Evolutionary conservation across 805 yeast genomes (phyloP).

Genomic region (Maudiozyma pseudohumilis): DNA sequence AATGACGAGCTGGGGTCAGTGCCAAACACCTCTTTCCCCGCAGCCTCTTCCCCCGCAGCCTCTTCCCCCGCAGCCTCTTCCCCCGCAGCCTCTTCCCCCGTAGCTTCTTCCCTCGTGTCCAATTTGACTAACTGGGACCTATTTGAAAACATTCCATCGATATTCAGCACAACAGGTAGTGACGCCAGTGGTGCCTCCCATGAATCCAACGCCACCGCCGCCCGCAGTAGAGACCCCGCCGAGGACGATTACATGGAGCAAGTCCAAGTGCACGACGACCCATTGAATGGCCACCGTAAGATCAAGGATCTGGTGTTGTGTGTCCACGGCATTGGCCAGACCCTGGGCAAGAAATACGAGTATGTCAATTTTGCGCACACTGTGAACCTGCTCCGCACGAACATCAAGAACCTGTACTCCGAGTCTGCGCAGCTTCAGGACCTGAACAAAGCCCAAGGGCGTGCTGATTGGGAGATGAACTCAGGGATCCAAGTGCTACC

Average conservation of each 20-base stretch:
- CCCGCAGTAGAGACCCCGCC: no score
- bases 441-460: conserved; percentile 35
- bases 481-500: conserved; percentile 78
- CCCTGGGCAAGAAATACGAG: conserved; percentile 66
- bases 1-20: neutral
- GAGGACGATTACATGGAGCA: conserved; percentile 31
- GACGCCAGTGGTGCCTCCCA: no score
- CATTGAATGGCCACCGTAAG: conserved; percentile 29
- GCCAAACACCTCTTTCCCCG: neutral
- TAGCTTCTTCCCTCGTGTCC: no score
- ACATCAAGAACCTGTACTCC: conserved; percentile 42
- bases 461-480: conserved; percentile 36
- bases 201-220: neutral
- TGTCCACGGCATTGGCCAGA: conserved; percentile 92
- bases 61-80: no score
- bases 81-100: no score
- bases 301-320: conserved; percentile 62
- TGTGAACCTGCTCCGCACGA: conserved; percentile 52
- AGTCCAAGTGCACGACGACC: conserved; percentile 30
- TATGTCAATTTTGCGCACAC: conserved; percentile 83
- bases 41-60: no score
- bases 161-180: neutral
- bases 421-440: conserved; percentile 34
- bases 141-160: conserved; percentile 3
- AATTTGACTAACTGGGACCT: conserved; percentile 8